Evolutionary conservation across 768 basidiomycete species (phyloP).

Genomic region (Termitomyces sp.): DNA sequence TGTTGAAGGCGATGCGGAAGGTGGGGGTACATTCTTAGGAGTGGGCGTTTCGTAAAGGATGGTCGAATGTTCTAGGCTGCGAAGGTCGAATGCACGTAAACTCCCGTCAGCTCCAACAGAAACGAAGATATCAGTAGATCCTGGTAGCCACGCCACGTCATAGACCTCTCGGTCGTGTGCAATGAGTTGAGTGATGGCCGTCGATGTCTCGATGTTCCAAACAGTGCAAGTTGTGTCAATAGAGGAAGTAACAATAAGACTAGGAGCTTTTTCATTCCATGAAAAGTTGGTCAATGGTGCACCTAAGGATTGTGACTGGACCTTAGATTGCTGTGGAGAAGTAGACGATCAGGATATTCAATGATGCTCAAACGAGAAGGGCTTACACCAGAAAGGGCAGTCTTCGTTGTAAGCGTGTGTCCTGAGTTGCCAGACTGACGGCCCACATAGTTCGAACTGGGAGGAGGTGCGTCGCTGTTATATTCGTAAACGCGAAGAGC

Average conservation of each 20-base stretch:
- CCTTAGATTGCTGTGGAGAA: slow-evolving; percentile 73
- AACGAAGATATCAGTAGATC: slow-evolving; percentile 94
- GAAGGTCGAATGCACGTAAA: slow-evolving; percentile 92
- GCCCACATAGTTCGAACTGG: slow-evolving; percentile 67
- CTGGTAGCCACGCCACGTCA: slow-evolving; percentile 98
- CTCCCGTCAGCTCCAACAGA: slow-evolving; percentile 98
- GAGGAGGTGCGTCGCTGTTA: slow-evolving; percentile 56
- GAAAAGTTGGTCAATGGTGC: slow-evolving; percentile 96
- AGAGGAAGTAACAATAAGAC: slow-evolving; percentile 92
- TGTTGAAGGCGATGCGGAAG: slow-evolving; percentile 52
- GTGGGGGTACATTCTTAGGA: slow-evolving; percentile 66
- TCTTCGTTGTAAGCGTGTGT: slow-evolving; percentile 70
- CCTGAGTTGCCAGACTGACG: slow-evolving; percentile 52
- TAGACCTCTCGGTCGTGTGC: slow-evolving; percentile 96
- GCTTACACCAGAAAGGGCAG: slow-evolving; percentile 78
- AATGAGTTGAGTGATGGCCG: slow-evolving; percentile 95
- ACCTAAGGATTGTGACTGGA: slow-evolving; percentile 75
- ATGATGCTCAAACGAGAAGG: slow-evolving; percentile 7
- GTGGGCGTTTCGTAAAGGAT: slow-evolving; percentile 94
- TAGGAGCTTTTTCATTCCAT: slow-evolving; percentile 93
- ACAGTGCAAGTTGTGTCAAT: slow-evolving; percentile 99
- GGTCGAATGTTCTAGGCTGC: slow-evolving; percentile 95
- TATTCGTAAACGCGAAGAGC: slow-evolving; percentile 93
- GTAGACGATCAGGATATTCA: slow-evolving; percentile 3
- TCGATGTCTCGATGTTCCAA: slow-evolving; percentile 95